Evolutionary conservation across 2,329 filamentous ascomycete species (phyloP).

Genomic region (Diaporthe amygdali): DNA sequence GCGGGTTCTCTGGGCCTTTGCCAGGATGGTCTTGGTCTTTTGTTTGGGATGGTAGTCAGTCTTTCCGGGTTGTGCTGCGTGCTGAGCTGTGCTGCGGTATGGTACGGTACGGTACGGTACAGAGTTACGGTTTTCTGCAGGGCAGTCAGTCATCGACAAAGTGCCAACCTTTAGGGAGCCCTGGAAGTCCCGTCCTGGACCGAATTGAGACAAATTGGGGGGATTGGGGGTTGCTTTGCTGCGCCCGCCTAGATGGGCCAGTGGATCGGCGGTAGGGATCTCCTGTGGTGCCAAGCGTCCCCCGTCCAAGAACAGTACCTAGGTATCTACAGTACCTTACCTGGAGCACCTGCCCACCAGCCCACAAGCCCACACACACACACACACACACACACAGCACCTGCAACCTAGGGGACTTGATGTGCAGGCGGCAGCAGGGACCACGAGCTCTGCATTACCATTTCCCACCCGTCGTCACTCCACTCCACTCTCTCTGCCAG

Average conservation of each 20-base stretch:
- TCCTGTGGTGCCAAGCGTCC: conserved; percentile 9
- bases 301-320: background rate
- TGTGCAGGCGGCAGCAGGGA: conserved; percentile 6
- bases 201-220: conserved; percentile 10
- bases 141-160: background rate
- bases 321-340: too few species aligned
- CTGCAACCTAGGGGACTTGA: background rate
- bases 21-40: background rate
- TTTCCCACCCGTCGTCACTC: background rate
- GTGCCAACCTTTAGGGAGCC: background rate
- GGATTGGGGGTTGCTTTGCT: conserved; percentile 8
- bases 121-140: background rate
- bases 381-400: background rate
- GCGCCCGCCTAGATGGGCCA: conserved; percentile 8
- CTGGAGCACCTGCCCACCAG: too few species aligned
- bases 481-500: conserved; percentile 1
- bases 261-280: conserved; percentile 8
- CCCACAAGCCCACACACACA: background rate
- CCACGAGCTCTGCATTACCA: conserved; percentile 3
- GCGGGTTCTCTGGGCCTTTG: background rate
- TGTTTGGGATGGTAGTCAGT: background rate
- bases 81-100: too few species aligned
- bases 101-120: too few species aligned
- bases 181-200: background rate
- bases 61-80: too few species aligned